Base-by-base conservation (phyloP, 768 basidiomycete species). In the Phanerochaete carnosa region DNA sequence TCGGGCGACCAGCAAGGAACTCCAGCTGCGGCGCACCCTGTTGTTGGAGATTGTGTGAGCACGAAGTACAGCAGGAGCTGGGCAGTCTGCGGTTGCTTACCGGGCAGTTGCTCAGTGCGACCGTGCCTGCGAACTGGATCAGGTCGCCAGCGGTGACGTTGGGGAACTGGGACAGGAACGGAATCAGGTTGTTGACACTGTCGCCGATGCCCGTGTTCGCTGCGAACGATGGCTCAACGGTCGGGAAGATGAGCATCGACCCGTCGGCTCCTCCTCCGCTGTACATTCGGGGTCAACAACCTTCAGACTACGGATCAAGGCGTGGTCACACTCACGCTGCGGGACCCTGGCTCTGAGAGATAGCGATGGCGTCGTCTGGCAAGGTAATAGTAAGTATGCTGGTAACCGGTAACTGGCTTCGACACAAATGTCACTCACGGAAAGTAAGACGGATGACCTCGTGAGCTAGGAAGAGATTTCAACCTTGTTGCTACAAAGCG, bases 141-240 rank as follows among this genome's bases (percentile, higher is more conserved):
- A 60, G 37, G 45, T 66, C 65, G 26, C 61, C 62, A 25, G 62
- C 57, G 35, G 58, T 60, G 47, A 66, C 52, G 35, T 28, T 62
- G 29, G 9, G 9, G 60, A 66, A 65, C 25, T 16, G 46, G 1
- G 50, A 29, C 22, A 65, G 53, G 64, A 68, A 66, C 0, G 63
- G 68, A 2, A 53, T 57, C 22, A 65, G 74, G 49, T 50, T 8
- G 11, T 56, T 35, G 39, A 69, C 64, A 33, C 62, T 68, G 19
- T 76, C 78, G 62, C 79, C 76, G 64, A 69, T 64, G 28, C 81
- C 80, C 28, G 60, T 63, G 65, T 82, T 82, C 3, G 80, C 79
- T 8, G 69, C 66, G 69, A 78, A 83, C 9, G 64, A 60, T n/a
- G 75, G 69, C 66, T 83, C 83, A 37, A 76, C 74, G 12, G 75